phyloP scores from a whole-genome alignment of 495 filamentous ascomycete species.

The Pseudotulostoma volvatum region DNA sequence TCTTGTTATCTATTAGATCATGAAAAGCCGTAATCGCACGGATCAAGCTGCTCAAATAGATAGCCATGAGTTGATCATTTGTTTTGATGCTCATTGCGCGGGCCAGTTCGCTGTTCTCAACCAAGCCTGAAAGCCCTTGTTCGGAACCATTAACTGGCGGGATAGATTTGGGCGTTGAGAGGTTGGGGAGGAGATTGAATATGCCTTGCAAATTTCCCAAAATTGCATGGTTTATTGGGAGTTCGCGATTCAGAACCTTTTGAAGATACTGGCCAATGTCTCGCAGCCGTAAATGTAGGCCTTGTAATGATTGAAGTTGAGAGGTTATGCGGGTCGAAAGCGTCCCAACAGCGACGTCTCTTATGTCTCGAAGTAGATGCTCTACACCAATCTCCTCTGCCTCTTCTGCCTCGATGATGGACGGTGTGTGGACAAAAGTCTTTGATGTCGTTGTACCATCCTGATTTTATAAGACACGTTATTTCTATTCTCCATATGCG shows the following conservation, averaged over 20 bases:
- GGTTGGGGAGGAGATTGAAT: slow-evolving; percentile 95
- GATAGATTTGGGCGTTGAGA: slow-evolving; percentile 61
- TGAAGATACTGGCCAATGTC: slow-evolving; percentile 93
- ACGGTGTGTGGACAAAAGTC: slow-evolving; percentile 98
- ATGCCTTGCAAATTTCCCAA: slow-evolving; percentile 96
- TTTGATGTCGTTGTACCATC: slow-evolving; percentile 94
- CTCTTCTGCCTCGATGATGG: slow-evolving; percentile 96
- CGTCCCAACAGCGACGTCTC: slow-evolving; percentile 96
- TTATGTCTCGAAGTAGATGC: slow-evolving; percentile 90
- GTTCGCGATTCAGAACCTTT: slow-evolving; percentile 79
- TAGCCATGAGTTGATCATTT: slow-evolving; percentile 95
- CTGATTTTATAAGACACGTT: too few species aligned
- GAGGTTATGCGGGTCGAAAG: slow-evolving; percentile 94
- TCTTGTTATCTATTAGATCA: slow-evolving; percentile 99
- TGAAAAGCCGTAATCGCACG: slow-evolving; percentile 97
- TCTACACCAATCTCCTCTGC: slow-evolving; percentile 98
- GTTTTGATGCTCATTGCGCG: slow-evolving; percentile 97
- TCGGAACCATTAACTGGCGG: slow-evolving; percentile 30
- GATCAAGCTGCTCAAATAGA: slow-evolving; percentile 92
- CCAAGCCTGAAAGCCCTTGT: slow-evolving; percentile 27
- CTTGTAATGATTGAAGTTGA: slow-evolving; percentile 93
- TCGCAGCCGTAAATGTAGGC: slow-evolving; percentile 82
- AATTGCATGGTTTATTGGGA: slow-evolving; percentile 94
- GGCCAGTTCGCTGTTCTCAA: slow-evolving; percentile 66
- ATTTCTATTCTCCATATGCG: too few species aligned